Evolutionary conservation across 805 yeast species (phyloP).

Genomic region (Metschnikowia chrysomelidarum): DNA sequence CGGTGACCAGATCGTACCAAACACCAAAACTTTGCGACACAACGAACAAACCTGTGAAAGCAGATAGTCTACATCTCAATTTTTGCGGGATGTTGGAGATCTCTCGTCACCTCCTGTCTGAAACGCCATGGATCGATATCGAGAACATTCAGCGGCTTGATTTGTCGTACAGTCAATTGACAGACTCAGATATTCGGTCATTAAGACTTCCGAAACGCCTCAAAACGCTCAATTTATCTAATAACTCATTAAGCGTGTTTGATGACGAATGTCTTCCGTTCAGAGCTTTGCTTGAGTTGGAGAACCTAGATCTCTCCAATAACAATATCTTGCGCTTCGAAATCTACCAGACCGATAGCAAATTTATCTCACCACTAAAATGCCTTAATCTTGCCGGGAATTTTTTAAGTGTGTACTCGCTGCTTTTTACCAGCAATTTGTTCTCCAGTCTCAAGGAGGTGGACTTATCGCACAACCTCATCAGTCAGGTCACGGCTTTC

Average conservation of each 20-base stretch:
- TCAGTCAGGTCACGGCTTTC: slow-evolving; percentile 17
- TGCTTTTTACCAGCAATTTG: slow-evolving; percentile 5
- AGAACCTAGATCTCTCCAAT: slow-evolving; percentile 23
- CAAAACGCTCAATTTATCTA: slow-evolving; percentile 25
- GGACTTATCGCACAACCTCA: slow-evolving; percentile 27
- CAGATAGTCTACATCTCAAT: slow-evolving; percentile 20
- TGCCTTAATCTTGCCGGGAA: slow-evolving; percentile 27
- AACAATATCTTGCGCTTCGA: slow-evolving; percentile 21
- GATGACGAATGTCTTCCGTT: slow-evolving; percentile 18
- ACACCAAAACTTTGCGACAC: neutral
- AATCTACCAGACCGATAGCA: slow-evolving; percentile 3
- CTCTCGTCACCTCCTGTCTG: slow-evolving; percentile 2
- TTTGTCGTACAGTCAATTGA: slow-evolving; percentile 28
- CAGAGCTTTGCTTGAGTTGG: slow-evolving; percentile 15
- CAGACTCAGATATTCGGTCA: slow-evolving; percentile 18
- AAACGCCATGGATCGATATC: slow-evolving; percentile 2
- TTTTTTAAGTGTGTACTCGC: slow-evolving; percentile 16
- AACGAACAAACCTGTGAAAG: slow-evolving; percentile 5
- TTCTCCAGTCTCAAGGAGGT: slow-evolving; percentile 17
- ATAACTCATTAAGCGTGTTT: slow-evolving; percentile 23
- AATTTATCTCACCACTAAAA: slow-evolving; percentile 6
- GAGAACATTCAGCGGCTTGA: slow-evolving; percentile 17
- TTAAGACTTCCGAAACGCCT: slow-evolving; percentile 23
- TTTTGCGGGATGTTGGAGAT: slow-evolving; percentile 17
- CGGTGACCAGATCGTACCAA: slow-evolving; percentile 1